Evolutionary conservation across 2,329 filamentous ascomycete genomes (phyloP).

Genomic region (Talaromyces amestolkiae): DNA sequence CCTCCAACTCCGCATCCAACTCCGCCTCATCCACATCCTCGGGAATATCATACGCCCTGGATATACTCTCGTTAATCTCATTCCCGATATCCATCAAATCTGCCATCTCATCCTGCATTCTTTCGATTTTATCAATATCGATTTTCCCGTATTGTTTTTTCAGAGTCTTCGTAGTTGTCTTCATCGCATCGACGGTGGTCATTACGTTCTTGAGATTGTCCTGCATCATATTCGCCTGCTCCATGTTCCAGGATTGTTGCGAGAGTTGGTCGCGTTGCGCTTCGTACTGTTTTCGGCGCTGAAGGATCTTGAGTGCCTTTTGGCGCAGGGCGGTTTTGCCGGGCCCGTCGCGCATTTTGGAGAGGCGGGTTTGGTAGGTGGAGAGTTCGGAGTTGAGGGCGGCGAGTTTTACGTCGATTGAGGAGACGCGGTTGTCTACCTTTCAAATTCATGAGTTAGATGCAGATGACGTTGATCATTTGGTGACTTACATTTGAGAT

Average conservation of each 20-base stretch:
- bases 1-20: conserved; percentile 92
- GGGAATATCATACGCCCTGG: conserved; percentile 86
- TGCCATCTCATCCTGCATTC: conserved; percentile 98
- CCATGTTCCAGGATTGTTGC: conserved; percentile 97
- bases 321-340: conserved; percentile 90
- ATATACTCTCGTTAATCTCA: conserved; percentile 94
- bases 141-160: conserved; percentile 95
- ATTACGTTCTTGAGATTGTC: conserved; percentile 98
- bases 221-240: conserved; percentile 97
- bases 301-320: conserved; percentile 90
- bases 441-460: conserved; percentile 31
- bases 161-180: conserved; percentile 90
- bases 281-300: conserved; percentile 93
- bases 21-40: conserved; percentile 97
- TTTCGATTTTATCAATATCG: conserved; percentile 95
- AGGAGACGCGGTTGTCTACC: conserved; percentile 77
- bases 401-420: conserved; percentile 90
- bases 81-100: conserved; percentile 97
- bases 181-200: conserved; percentile 97
- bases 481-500: conserved; percentile 66
- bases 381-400: conserved; percentile 86
- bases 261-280: conserved; percentile 89
- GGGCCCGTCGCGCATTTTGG: conserved; percentile 92
- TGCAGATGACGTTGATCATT: background rate
- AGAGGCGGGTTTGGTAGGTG: conserved; percentile 80